Percentiles rank a stretch among this genome's conserved stretches.
phyloP scores from a whole-genome alignment of 768 basidiomycete genomes.

The Cyclocybe cylindracea region DNA sequence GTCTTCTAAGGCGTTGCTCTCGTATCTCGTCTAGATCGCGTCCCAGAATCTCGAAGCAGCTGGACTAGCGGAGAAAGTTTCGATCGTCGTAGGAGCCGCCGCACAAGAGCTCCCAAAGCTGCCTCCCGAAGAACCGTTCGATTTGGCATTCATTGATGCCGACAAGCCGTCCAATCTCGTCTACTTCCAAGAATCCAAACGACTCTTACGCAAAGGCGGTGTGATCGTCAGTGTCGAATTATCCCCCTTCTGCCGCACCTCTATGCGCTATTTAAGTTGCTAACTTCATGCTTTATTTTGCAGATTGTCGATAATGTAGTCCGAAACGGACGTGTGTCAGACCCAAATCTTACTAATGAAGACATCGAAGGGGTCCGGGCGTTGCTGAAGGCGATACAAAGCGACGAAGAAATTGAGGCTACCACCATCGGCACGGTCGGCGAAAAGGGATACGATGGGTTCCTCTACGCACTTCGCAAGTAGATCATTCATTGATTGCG shows the following conservation, averaged over 20 bases:
- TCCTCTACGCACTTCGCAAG: slow-evolving; percentile 47
- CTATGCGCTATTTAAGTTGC: not conserved
- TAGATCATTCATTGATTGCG: slow-evolving; percentile 2
- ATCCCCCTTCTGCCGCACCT: not conserved
- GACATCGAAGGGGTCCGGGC: slow-evolving; percentile 47
- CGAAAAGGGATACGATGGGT: slow-evolving; percentile 56
- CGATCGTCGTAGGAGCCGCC: slow-evolving; percentile 54
- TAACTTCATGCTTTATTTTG: not conserved
- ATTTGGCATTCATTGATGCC: slow-evolving; percentile 73
- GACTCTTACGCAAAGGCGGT: slow-evolving; percentile 58
- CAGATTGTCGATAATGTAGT: slow-evolving; percentile 68
- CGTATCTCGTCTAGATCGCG: slow-evolving; percentile 45
- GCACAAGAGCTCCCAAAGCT: slow-evolving; percentile 49
- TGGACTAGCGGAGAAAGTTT: slow-evolving; percentile 48
- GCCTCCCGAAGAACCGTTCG: slow-evolving; percentile 52
- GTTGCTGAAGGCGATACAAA: slow-evolving; percentile 46
- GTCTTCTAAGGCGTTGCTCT: not conserved
- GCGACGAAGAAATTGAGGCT: slow-evolving; percentile 50
- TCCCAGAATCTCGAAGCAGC: slow-evolving; percentile 56
- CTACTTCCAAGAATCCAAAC: slow-evolving; percentile 63
- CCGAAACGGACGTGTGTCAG: slow-evolving; percentile 46
- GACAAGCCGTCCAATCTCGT: slow-evolving; percentile 57
- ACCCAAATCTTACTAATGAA: slow-evolving; percentile 32
- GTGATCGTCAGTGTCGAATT: slow-evolving; percentile 49
- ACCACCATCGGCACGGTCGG: slow-evolving; percentile 52